A percentile compares a stretch with the other conserved stretches of the same genome.
phyloP scores from a whole-genome alignment of 805 yeast species.

The Myxozyma kluyveri region DNA sequence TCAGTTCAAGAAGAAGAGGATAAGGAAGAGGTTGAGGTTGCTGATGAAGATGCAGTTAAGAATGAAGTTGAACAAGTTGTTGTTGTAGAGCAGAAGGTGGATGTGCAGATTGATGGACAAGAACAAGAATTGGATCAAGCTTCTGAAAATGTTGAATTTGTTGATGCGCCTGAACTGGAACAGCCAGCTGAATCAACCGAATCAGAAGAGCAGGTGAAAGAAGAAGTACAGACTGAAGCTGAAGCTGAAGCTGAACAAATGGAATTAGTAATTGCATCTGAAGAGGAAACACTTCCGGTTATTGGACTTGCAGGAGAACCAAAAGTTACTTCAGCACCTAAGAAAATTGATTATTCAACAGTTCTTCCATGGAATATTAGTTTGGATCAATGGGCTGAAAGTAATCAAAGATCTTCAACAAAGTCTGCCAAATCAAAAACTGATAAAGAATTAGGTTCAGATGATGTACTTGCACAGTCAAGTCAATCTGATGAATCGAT shows the following conservation, averaged over 20 bases:
- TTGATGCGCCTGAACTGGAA: conserved; percentile 22
- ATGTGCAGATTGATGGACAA: neutral
- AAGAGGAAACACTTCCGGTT: too few relatives aligned
- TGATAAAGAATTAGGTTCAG: neutral
- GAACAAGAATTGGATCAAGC: conserved; percentile 5
- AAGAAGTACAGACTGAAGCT: neutral
- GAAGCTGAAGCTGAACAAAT: neutral
- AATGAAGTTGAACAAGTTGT: neutral
- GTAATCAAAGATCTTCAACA: conserved; percentile 13
- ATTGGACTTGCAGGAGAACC: neutral
- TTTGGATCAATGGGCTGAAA: conserved; percentile 28
- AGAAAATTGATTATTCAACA: conserved; percentile 20
- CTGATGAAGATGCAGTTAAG: neutral
- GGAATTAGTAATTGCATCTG: neutral
- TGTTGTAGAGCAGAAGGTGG: neutral
- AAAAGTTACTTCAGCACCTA: neutral
- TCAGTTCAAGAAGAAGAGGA: neutral
- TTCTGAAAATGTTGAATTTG: conserved; percentile 13
- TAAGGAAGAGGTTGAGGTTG: neutral
- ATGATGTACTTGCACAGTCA: neutral
- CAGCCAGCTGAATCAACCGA: neutral
- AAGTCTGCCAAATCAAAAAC: neutral
- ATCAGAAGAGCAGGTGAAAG: neutral
- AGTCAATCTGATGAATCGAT: neutral
- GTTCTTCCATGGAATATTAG: conserved; percentile 26